Conservation (phyloP, 495 filamentous ascomycete species). For the Tuber borchii region DNA sequence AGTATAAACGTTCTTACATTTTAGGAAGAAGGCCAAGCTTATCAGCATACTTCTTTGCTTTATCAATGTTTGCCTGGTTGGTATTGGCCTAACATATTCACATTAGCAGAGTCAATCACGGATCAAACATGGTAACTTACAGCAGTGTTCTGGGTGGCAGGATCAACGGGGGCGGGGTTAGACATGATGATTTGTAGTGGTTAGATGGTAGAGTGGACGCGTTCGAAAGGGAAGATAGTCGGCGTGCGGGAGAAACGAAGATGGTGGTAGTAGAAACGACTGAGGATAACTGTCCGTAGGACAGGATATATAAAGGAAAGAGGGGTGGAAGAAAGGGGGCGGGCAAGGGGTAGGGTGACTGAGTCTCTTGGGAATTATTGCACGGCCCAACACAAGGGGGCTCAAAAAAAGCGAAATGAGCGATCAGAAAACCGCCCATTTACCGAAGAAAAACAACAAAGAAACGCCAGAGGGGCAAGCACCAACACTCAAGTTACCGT, state of each 20-base stretch:
- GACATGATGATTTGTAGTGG: constrained; percentile 20
- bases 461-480: background rate
- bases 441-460: constrained; percentile 7
- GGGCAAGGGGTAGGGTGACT: constrained; percentile 10
- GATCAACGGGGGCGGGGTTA: constrained; percentile 15
- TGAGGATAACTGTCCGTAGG: constrained; percentile 16
- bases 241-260: constrained; percentile 7
- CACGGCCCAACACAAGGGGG: constrained; percentile 33
- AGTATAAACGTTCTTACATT: constrained; percentile 10
- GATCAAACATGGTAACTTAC: constrained; percentile 15
- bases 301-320: constrained; percentile 31
- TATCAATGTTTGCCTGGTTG: constrained; percentile 11
- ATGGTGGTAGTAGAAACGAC: constrained; percentile 7
- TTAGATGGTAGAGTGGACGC: constrained; percentile 8
- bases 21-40: constrained; percentile 26
- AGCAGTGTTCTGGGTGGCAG: background rate
- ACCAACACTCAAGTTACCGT: background rate
- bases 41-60: constrained; percentile 22
- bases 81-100: constrained; percentile 9
- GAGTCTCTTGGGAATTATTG: constrained; percentile 29
- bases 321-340: constrained; percentile 3
- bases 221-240: background rate
- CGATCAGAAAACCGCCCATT: constrained; percentile 27
- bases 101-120: constrained; percentile 8
- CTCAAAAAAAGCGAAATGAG: constrained; percentile 31